phyloP scores from a whole-genome alignment of 768 basidiomycete species.

The Candolleomyces aberdarensis region DNA sequence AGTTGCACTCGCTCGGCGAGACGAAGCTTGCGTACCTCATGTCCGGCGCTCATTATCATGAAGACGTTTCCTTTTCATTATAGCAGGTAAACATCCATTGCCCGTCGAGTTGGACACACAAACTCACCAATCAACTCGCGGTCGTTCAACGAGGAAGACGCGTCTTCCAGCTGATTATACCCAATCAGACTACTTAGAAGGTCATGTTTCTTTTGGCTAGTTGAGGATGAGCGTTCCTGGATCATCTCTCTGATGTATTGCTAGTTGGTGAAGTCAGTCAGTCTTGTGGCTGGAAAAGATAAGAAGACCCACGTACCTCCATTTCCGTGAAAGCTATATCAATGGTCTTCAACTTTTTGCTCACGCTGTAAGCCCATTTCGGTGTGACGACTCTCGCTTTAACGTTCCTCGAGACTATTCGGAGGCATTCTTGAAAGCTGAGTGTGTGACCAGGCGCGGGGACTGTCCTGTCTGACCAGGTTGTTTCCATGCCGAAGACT shows the following conservation, averaged over 20 bases:
- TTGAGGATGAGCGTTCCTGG: conserved; percentile 29
- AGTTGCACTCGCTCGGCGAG: background rate
- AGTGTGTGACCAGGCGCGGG: conserved; percentile 39
- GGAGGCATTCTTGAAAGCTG: conserved; percentile 42
- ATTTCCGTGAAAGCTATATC: conserved; percentile 38
- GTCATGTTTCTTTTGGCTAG: conserved; percentile 41
- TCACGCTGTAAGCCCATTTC: conserved; percentile 30
- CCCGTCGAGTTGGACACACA: too few species aligned
- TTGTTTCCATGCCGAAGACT: conserved; percentile 46
- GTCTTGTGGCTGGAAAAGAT: background rate
- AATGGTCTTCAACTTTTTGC: conserved; percentile 25
- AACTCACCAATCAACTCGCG: conserved; percentile 35
- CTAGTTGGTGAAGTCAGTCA: conserved; percentile 9
- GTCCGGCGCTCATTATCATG: conserved; percentile 53
- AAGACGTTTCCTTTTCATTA: conserved; percentile 33
- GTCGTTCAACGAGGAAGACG: conserved; percentile 30
- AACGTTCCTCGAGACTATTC: conserved; percentile 31
- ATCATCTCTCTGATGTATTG: conserved; percentile 52
- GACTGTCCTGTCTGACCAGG: conserved; percentile 36
- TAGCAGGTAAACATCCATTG: background rate
- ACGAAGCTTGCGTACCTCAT: conserved; percentile 38
- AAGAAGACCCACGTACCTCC: conserved; percentile 20
- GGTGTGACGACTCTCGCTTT: conserved; percentile 31
- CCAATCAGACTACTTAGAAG: conserved; percentile 48
- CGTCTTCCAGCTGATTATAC: conserved; percentile 38